A percentile compares a stretch with the other conserved stretches of the same genome.
Conservation (phyloP, 305 asterid genomes). For the Ilex paraguariensis region DNA sequence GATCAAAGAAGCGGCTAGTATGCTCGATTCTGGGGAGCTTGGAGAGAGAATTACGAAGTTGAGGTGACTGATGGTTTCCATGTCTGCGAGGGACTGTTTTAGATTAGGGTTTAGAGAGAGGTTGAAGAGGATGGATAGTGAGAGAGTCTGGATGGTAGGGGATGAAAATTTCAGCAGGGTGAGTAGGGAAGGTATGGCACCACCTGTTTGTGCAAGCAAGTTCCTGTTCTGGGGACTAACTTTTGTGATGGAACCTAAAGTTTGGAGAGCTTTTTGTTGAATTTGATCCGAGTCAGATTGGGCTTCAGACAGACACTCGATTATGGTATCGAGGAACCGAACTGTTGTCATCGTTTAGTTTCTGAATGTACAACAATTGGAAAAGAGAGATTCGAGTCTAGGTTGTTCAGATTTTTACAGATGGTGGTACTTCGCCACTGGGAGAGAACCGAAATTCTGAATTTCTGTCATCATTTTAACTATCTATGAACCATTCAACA, state of each 20-base stretch:
- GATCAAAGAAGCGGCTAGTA: slow-evolving; percentile 59
- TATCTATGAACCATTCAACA: too few relatives aligned
- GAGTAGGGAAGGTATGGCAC: slow-evolving; percentile 45
- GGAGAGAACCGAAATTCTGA: too few relatives aligned
- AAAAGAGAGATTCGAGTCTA: too few relatives aligned
- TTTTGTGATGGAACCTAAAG: slow-evolving; percentile 54
- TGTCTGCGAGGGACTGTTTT: slow-evolving; percentile 48
- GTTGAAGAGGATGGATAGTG: slow-evolving; percentile 69
- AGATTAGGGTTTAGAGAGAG: slow-evolving; percentile 68
- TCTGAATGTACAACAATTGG: too few relatives aligned
- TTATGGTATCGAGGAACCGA: slow-evolving; percentile 38
- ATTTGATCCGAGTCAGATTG: slow-evolving; percentile 26
- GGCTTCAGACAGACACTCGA: slow-evolving; percentile 43
- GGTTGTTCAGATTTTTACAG: too few relatives aligned
- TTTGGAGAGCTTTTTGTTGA: slow-evolving; percentile 45
- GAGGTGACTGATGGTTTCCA: slow-evolving; percentile 44
- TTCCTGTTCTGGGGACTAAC: slow-evolving; percentile 71
- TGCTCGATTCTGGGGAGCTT: slow-evolving; percentile 32
- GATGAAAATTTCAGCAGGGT: slow-evolving; percentile 34
- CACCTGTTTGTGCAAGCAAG: slow-evolving; percentile 46
- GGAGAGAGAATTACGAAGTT: slow-evolving; percentile 32
- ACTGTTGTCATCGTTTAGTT: background rate
- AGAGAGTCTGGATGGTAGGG: slow-evolving; percentile 26
- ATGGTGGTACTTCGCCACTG: too few relatives aligned
- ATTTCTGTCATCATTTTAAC: too few relatives aligned